These are phyloP conservation scores for Aureobasidium sp. DNA, from an alignment of 2,329 filamentous ascomycete species.

Conservation along the genomic window DNA sequence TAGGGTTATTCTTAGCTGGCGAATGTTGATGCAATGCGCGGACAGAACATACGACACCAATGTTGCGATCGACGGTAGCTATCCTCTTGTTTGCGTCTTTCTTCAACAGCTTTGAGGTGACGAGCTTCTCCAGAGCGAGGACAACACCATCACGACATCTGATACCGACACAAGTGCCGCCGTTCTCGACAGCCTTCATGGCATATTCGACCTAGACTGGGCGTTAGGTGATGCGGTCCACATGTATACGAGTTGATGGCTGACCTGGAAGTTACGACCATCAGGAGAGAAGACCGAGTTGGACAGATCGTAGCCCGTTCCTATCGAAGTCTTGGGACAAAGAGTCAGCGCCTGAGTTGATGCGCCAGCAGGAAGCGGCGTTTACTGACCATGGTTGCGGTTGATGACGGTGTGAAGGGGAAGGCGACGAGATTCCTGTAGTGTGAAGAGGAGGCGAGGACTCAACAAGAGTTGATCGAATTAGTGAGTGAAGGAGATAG, in stretches of 20 bases:
- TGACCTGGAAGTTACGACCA: conserved; percentile 94
- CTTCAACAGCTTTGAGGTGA: conserved; percentile 92
- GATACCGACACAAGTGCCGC: conserved; percentile 92
- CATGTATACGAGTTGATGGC: neutral
- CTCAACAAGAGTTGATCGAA: neutral
- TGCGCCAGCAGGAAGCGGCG: neutral
- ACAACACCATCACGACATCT: conserved; percentile 96
- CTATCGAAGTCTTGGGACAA: conserved; percentile 80
- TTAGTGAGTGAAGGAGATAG: neutral
- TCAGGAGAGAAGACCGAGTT: conserved; percentile 99
- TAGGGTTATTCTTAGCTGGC: conserved; percentile 28
- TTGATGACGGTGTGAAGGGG: conserved; percentile 37
- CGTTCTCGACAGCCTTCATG: conserved; percentile 96
- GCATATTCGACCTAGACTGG: conserved; percentile 71
- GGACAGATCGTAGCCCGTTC: conserved; percentile 97
- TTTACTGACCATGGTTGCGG: conserved; percentile 12
- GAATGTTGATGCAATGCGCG: neutral
- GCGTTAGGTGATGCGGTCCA: neutral
- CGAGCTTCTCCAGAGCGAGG: conserved; percentile 91
- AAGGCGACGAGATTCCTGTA: conserved; percentile 71
- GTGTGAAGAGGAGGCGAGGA: conserved; percentile 17
- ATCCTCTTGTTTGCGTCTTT: conserved; percentile 95
- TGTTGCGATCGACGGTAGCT: conserved; percentile 84
- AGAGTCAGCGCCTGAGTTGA: neutral
- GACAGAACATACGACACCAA: conserved; percentile 69